Conservation (phyloP, 2,329 filamentous ascomycete species). For the Sporothrix luriei region DNA sequence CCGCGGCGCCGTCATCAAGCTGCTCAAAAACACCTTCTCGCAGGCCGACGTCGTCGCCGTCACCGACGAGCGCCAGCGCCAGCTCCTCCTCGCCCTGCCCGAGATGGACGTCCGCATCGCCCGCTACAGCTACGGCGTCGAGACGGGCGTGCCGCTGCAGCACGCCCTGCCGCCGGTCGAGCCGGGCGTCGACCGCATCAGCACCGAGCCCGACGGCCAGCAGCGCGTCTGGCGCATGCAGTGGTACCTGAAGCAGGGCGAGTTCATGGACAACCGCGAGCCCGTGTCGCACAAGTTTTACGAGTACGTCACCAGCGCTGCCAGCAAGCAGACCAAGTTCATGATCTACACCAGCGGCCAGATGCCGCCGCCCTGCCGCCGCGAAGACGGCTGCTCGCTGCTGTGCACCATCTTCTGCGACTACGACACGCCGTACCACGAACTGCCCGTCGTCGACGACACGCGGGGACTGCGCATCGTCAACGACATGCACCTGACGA, state of each 20-base stretch:
- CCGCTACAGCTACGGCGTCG: conserved; percentile 33
- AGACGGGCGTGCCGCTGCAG: conserved; percentile 26
- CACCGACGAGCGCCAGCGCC: conserved; percentile 21
- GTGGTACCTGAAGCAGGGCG: conserved; percentile 32
- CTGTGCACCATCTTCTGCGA: conserved; percentile 31
- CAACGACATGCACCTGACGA: conserved; percentile 32
- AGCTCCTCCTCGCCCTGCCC: conserved; percentile 21
- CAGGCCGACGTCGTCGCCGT: background rate
- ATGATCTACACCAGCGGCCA: conserved; percentile 28
- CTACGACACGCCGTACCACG: conserved; percentile 31
- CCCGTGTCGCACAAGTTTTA: conserved; percentile 33
- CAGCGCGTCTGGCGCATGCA: conserved; percentile 33
- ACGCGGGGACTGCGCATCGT: conserved; percentile 23
- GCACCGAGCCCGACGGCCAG: conserved; percentile 18
- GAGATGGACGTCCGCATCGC: conserved; percentile 29
- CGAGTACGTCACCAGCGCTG: conserved; percentile 27
- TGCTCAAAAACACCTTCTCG: conserved; percentile 29
- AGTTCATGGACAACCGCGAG: conserved; percentile 32
- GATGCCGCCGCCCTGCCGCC: conserved; percentile 25
- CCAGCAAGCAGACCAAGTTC: conserved; percentile 16
- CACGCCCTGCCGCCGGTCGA: conserved; percentile 17
- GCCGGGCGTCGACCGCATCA: conserved; percentile 10
- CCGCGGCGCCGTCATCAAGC: conserved; percentile 55
- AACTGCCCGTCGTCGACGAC: conserved; percentile 26
- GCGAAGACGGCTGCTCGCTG: conserved; percentile 22